Conservation (phyloP, 2,329 filamentous ascomycete genomes). For the Cercospora sp. region DNA sequence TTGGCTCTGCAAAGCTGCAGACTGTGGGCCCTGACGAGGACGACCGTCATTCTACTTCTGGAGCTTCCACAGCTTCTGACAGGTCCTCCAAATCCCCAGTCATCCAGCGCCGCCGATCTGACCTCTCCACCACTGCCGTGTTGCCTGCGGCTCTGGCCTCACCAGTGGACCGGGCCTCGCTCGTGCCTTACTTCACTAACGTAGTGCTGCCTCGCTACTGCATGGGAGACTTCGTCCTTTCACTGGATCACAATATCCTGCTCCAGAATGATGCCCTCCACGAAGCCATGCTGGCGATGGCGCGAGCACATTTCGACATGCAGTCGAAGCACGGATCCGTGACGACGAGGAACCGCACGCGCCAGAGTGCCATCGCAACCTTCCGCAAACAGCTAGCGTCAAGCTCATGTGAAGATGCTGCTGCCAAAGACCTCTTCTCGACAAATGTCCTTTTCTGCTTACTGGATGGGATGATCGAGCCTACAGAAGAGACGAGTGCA, state of each 20-base stretch:
- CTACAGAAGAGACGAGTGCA: conserved; percentile 18
- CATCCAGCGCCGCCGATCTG: not conserved
- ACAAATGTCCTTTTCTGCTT: conserved; percentile 22
- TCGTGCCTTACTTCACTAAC: conserved; percentile 22
- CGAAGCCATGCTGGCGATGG: conserved; percentile 18
- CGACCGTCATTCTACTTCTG: not conserved
- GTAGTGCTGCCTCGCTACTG: conserved; percentile 24
- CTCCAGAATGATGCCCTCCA: conserved; percentile 19
- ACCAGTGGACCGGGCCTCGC: conserved; percentile 12
- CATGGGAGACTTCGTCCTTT: conserved; percentile 17
- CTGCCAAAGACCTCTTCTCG: conserved; percentile 19
- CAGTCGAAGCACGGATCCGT: conserved; percentile 18
- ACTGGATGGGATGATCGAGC: conserved; percentile 26
- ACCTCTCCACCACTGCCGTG: not conserved
- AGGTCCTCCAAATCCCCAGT: not conserved
- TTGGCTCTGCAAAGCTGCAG: not conserved
- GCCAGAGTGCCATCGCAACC: conserved; percentile 21
- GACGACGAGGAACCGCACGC: conserved; percentile 14
- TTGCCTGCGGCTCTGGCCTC: conserved; percentile 7
- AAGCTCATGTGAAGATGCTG: conserved; percentile 8
- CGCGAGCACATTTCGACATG: conserved; percentile 22
- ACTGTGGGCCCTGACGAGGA: not conserved
- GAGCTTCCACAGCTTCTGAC: not conserved
- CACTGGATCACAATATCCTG: conserved; percentile 15
- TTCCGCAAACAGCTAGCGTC: conserved; percentile 19